Evolutionary conservation across 257 asterid genomes (phyloP).

Genomic region (Linaria vulgaris): DNA sequence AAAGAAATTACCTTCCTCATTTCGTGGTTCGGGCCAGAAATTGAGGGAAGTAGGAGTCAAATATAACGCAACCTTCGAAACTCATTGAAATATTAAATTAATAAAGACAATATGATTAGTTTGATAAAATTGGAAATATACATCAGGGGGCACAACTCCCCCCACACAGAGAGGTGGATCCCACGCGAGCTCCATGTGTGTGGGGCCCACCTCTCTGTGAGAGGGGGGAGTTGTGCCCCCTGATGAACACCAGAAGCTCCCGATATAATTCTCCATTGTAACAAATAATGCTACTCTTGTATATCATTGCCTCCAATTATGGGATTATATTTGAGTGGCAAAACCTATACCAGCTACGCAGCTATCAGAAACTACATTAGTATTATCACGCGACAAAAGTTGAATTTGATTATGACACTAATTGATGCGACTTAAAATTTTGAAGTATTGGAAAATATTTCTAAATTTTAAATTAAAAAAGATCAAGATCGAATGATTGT

Average conservation of each 20-base stretch:
- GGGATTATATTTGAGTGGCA: not conserved
- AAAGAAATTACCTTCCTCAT: slow-evolving; percentile 31
- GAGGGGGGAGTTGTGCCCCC: too few relatives aligned
- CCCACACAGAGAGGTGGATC: too few relatives aligned
- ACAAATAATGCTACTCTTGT: slow-evolving; percentile 31
- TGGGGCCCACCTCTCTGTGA: too few relatives aligned
- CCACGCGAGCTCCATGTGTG: too few relatives aligned
- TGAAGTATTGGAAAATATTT: not conserved
- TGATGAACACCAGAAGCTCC: too few relatives aligned
- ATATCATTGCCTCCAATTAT: slow-evolving; percentile 10
- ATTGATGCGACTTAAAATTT: slow-evolving; percentile 1
- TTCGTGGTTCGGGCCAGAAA: slow-evolving; percentile 17
- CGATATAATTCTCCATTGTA: too few relatives aligned
- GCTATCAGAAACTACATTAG: not conserved
- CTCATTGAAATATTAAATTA: slow-evolving; percentile 16
- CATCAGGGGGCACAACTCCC: too few relatives aligned
- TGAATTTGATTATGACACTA: slow-evolving; percentile 15
- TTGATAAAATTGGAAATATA: too few relatives aligned
- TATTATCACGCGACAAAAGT: slow-evolving; percentile 20
- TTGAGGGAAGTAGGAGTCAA: slow-evolving; percentile 20
- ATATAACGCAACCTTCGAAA: slow-evolving; percentile 9
- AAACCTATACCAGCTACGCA: not conserved
- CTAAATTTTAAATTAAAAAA: slow-evolving; percentile 8
- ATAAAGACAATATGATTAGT: slow-evolving; percentile 36
- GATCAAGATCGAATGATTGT: too few relatives aligned